Conservation (phyloP, 2,329 filamentous ascomycete genomes). For the Claviceps humidiphila region DNA sequence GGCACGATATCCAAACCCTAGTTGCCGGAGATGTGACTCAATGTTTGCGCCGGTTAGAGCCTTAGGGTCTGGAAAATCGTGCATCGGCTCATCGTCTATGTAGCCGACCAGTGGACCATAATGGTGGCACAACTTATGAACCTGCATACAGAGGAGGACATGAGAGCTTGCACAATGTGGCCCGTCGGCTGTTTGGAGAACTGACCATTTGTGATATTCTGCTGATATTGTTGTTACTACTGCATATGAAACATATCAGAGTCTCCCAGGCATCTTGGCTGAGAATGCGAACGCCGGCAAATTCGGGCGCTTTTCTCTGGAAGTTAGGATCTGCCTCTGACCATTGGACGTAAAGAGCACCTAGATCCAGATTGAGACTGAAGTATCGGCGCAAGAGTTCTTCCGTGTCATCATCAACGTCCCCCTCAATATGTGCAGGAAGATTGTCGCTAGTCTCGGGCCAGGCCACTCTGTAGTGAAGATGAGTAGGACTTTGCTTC, state of each 20-base stretch:
- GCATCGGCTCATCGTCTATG: conserved; percentile 57
- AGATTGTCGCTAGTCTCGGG: conserved; percentile 18
- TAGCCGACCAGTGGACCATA: conserved; percentile 69
- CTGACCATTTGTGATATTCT: conserved; percentile 90
- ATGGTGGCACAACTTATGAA: conserved; percentile 75
- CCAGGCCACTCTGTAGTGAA: conserved; percentile 70
- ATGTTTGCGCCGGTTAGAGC: conserved; percentile 62
- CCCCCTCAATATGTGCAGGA: conserved; percentile 1
- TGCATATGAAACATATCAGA: conserved; percentile 89
- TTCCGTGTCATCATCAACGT: conserved; percentile 52
- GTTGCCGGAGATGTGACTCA: conserved; percentile 62
- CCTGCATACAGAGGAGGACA: conserved; percentile 23
- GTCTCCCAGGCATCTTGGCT: conserved; percentile 96
- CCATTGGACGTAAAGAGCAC: conserved; percentile 74
- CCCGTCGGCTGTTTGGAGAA: conserved; percentile 1
- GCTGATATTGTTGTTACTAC: conserved; percentile 95
- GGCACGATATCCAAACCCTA: conserved; percentile 91
- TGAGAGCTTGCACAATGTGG: not conserved
- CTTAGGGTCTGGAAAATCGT: conserved; percentile 74
- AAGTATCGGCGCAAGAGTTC: conserved; percentile 72
- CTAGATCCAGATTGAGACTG: conserved; percentile 67
- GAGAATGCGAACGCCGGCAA: conserved; percentile 82
- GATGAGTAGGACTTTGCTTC: conserved; percentile 62
- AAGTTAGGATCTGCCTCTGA: conserved; percentile 78
- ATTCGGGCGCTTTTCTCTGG: conserved; percentile 70